A percentile compares a stretch with the other conserved stretches of the same genome.
Conservation (phyloP, 345 rosid genomes). For the Carallia pectinifolia region DNA sequence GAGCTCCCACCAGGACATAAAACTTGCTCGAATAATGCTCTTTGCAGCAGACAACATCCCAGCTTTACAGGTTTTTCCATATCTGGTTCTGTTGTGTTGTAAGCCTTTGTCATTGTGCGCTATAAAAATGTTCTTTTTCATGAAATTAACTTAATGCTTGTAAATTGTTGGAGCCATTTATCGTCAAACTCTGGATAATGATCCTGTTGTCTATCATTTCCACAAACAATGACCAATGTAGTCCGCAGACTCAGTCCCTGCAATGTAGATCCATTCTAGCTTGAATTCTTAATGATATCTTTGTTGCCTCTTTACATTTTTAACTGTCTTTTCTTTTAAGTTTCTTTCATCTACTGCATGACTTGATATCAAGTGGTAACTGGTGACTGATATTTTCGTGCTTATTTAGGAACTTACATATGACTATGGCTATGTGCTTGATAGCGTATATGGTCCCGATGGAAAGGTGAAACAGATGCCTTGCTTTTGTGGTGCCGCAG, state of each 20-base stretch:
- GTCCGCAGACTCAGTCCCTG: too few species aligned
- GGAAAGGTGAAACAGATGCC: slow-evolving; percentile 65
- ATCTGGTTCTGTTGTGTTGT: neutral
- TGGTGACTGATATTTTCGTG: neutral
- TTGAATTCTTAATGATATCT: too few species aligned
- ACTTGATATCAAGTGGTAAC: neutral
- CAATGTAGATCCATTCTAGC: too few species aligned
- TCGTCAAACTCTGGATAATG: too few species aligned
- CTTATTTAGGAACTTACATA: slow-evolving; percentile 69
- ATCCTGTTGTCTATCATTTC: too few species aligned
- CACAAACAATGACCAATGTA: too few species aligned
- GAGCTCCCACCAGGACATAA: slow-evolving; percentile 73
- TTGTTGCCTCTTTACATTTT: too few species aligned
- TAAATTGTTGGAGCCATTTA: too few species aligned
- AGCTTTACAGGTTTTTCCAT: slow-evolving; percentile 66
- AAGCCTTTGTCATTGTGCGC: neutral
- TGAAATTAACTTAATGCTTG: neutral
- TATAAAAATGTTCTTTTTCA: neutral
- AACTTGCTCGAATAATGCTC: slow-evolving; percentile 78
- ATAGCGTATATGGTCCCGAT: slow-evolving; percentile 70
- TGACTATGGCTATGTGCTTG: slow-evolving; percentile 85
- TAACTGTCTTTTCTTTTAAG: neutral
- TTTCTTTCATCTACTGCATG: neutral
- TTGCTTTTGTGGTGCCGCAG: slow-evolving; percentile 78
- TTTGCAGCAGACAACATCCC: slow-evolving; percentile 96